Conservation (phyloP, 352 stramenopile species). For the Pythium monospermum region DNA sequence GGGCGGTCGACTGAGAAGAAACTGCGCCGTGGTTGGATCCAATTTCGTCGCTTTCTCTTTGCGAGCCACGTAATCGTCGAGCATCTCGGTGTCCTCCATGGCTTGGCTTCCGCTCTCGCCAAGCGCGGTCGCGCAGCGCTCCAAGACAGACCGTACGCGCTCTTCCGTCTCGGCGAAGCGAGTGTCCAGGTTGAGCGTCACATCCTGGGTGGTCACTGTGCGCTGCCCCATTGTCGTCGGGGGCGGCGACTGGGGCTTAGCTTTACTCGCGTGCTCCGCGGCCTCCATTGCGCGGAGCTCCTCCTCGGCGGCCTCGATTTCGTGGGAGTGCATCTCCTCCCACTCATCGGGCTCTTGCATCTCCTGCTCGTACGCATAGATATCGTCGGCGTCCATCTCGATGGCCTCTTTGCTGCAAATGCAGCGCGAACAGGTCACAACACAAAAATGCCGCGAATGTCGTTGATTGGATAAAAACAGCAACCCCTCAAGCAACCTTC, state of each 20-base stretch:
- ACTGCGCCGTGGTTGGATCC: constrained; percentile 34
- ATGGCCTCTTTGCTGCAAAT: neutral
- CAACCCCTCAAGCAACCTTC: constrained; percentile 14
- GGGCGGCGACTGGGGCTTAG: neutral
- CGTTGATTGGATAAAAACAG: constrained; percentile 25
- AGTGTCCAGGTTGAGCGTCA: constrained; percentile 17
- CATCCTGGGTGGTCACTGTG: neutral
- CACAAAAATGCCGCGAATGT: constrained; percentile 24
- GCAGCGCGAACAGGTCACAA: neutral
- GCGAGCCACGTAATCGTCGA: constrained; percentile 20
- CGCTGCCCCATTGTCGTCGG: neutral
- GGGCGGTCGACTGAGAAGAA: constrained; percentile 53
- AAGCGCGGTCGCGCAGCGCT: constrained; percentile 55
- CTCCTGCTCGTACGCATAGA: constrained; percentile 78
- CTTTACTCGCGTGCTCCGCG: constrained; percentile 28
- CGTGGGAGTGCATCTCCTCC: constrained; percentile 74
- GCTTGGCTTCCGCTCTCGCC: constrained; percentile 44
- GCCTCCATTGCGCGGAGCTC: constrained; percentile 53
- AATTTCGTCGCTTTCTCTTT: constrained; percentile 28
- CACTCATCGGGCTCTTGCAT: constrained; percentile 74
- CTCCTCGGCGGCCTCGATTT: constrained; percentile 75
- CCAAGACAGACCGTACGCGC: constrained; percentile 48
- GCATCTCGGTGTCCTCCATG: constrained; percentile 25
- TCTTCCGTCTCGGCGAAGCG: constrained; percentile 35
- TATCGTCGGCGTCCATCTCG: constrained; percentile 58